These are phyloP conservation scores for Plasmodium ovale DNA, from an alignment of 169 alveolate genomes.

Conservation along the genomic window DNA sequence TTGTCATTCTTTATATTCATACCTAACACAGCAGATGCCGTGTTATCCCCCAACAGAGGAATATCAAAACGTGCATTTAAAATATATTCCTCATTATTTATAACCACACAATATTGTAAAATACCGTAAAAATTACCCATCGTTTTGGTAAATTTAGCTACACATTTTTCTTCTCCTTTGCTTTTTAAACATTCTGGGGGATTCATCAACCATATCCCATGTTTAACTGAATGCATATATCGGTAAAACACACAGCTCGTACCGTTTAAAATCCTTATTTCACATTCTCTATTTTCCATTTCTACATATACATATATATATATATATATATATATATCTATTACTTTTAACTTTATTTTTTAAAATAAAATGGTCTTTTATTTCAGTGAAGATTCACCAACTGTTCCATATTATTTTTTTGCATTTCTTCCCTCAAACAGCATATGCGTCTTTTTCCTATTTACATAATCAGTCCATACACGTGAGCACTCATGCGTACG, in stretches of 20 bases:
- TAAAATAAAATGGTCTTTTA: no score
- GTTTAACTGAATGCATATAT: constrained; percentile 77
- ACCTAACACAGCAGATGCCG: constrained; percentile 70
- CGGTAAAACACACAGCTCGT: constrained; percentile 75
- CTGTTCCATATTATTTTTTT: no score
- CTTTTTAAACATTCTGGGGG: constrained; percentile 75
- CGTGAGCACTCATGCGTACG: no score
- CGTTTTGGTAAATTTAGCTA: constrained; percentile 74
- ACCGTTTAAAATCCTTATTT: constrained; percentile 71
- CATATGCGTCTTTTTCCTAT: no score
- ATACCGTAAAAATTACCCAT: constrained; percentile 77
- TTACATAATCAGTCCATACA: no score
- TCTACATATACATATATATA: neutral
- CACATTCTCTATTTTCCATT: constrained; percentile 76
- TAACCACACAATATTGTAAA: constrained; percentile 75
- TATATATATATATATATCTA: neutral
- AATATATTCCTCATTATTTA: constrained; percentile 75
- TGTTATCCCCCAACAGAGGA: constrained; percentile 72
- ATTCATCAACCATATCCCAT: constrained; percentile 65
- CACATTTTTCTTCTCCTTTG: constrained; percentile 68
- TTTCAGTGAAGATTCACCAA: no score
- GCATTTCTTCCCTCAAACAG: no score
- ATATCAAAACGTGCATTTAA: constrained; percentile 75
- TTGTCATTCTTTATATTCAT: constrained; percentile 65
- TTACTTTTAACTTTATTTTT: neutral